Conservation (phyloP, 2,329 filamentous ascomycete species). For the Calonectria honghensis region DNA sequence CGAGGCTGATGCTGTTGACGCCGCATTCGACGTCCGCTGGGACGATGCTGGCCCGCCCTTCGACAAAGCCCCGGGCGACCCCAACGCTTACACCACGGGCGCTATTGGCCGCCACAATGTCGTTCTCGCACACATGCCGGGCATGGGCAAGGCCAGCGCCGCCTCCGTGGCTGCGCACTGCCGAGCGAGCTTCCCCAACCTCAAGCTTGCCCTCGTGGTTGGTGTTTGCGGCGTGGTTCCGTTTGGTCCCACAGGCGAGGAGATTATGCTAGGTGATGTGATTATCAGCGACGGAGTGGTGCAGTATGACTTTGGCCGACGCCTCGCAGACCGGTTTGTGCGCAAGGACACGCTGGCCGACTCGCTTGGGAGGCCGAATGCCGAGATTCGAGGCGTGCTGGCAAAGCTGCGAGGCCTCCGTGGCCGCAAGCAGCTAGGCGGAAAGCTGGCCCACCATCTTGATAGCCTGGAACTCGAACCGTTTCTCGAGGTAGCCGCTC, state of each 20-base stretch:
- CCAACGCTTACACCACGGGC: slow-evolving; percentile 3
- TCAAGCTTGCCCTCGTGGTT: slow-evolving; percentile 26
- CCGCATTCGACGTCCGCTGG: slow-evolving; percentile 47
- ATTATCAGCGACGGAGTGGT: slow-evolving; percentile 54
- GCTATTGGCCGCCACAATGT: slow-evolving; percentile 23
- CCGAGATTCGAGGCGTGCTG: slow-evolving; percentile 49
- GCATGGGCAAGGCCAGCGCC: slow-evolving; percentile 19
- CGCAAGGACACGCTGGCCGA: slow-evolving; percentile 50
- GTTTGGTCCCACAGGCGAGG: slow-evolving; percentile 30
- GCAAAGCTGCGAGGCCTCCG: slow-evolving; percentile 46
- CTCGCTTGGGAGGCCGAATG: slow-evolving; percentile 45
- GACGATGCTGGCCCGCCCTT: slow-evolving; percentile 41
- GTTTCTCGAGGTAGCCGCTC: not conserved
- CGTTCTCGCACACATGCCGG: slow-evolving; percentile 17
- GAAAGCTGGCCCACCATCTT: not conserved
- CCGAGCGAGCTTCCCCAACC: slow-evolving; percentile 6
- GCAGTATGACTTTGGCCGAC: slow-evolving; percentile 58
- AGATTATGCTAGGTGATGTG: slow-evolving; percentile 54
- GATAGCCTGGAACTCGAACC: not conserved
- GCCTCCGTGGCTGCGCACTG: not conserved
- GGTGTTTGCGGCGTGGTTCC: slow-evolving; percentile 47
- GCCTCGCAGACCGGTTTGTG: slow-evolving; percentile 45
- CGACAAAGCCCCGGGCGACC: slow-evolving; percentile 53
- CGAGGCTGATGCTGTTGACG: slow-evolving; percentile 47
- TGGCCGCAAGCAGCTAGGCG: slow-evolving; percentile 26